Base-by-base conservation (phyloP, 805 yeast species). In the Saccharomyces paradoxus region DNA sequence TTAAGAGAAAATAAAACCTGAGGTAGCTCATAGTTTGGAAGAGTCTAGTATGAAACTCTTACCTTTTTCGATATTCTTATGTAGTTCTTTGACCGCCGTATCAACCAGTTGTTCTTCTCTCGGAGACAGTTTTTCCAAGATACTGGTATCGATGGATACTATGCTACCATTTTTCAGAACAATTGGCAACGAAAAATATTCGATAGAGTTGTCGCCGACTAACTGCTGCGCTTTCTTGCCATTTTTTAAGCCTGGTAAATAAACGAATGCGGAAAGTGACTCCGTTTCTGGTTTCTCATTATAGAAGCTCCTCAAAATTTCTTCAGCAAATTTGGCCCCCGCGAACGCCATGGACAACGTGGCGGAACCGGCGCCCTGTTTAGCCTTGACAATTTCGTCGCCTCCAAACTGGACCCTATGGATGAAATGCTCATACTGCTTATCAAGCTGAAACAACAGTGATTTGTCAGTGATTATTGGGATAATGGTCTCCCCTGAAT, bases 301-400 rank as follows among this genome's bases (percentile, higher is more conserved):
- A 31, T 59, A 59, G 48, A 68, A 60, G 51, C 67, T 66, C 41
- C 78, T 75, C 70, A 87, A 76, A 55, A 87, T 81, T 51, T 85
- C 76, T 65, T 81, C 81, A 52, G 89, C 86, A 63, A 87, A 81
- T 69, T 83, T 81, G 69, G 83, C 87, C 66, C 91, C 92, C 49
- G 92, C 91, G 66, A 83, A 86, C 55, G 92, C 92, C 94, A 87
- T 87, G 31, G 92, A 86, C 65, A 87, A 75, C 49, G 94, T 87
- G 54, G 92, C 92, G 37, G 91, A 85, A 58, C 94, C 94, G 55
- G 86, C 84, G 70, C 94, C 92, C 63, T 83, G 79, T 74, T 87
- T 87, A 61, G 92, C 92, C 74, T 86, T 82, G 63, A 87, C 92
- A 62, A 86, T 90, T 76, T 86, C 94, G 71, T 86, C 94, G 77